Evolutionary conservation across 2,329 filamentous ascomycete species (phyloP), one percentile per base, ranked within the genome.

Genomic region (Sarocladiaceae sp.): DNA sequence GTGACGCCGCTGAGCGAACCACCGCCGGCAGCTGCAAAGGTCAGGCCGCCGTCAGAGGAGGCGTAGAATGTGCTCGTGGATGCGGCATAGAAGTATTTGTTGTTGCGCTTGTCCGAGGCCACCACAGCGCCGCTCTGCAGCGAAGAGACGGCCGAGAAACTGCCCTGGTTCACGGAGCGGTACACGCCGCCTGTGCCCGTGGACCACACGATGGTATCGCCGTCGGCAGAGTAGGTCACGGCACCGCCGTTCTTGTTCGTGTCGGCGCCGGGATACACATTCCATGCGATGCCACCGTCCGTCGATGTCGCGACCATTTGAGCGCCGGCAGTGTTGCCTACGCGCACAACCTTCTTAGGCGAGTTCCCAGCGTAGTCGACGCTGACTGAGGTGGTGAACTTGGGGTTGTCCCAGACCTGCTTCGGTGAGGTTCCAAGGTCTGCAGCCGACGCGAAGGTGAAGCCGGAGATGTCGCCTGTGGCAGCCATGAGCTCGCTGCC

Each of bases 81-180:
- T 0, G 62, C 73, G 13, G 60, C 74, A 53, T 79, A 79, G 53
- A 79, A 78, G 44, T 69, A 64, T 10, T 66, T 67, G 40, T 69
- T 70, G 35, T 73, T 66, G 41, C 67, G 63, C 59, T 75, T 78
- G 55, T 80, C 76, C 7, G 72, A 68, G 5, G 73, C 75, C 42
- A 80, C 69, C 4, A 68, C 61, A 1, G 74, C 68, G 7, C 62
- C 62, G 0, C 65, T 60, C 1, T 72, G 66, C 0, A 77, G 56
- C 32, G 63, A 61, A 0, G 67, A 63, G 1, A 78, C 67, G 1
- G 66, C 53, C 3, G 62, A 57, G 51, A 78, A 78, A 3, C 60
- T 56, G 11, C 55, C 58, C 47, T 68, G 57, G 47, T 65, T 55
- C 37, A 64, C 57, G 1, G 69, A 72, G 39, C 64, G 62, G 42